A percentile compares a stretch with the other conserved stretches of the same genome.
These are phyloP conservation scores for Clathrus columnatus DNA, from an alignment of 768 basidiomycete species.

Conservation along the genomic window DNA sequence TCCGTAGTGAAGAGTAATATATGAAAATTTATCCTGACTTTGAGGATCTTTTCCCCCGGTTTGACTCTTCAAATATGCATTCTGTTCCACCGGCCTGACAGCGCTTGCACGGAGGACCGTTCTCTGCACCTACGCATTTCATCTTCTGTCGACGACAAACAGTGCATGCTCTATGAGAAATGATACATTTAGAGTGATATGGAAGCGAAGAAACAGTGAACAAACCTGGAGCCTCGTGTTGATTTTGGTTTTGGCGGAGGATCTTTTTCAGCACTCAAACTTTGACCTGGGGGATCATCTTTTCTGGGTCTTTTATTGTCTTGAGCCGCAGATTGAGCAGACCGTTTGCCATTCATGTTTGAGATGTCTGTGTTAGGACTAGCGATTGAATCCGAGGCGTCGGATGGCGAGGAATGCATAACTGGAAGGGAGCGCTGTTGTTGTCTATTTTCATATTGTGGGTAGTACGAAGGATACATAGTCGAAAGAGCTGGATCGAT, in stretches of 20 bases:
- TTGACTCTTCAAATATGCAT: constrained; percentile 95
- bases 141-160: constrained; percentile 89
- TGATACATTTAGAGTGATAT: constrained; percentile 3
- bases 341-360: constrained; percentile 58
- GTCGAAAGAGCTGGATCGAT: constrained; percentile 67
- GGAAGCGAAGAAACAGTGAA: constrained; percentile 8
- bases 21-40: constrained; percentile 42
- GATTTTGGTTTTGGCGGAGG: constrained; percentile 65
- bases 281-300: constrained; percentile 32
- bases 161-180: constrained; percentile 64
- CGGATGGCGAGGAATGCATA: constrained; percentile 68
- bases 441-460: constrained; percentile 37
- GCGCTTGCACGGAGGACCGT: constrained; percentile 87
- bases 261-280: constrained; percentile 50
- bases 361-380: constrained; percentile 60
- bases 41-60: constrained; percentile 83
- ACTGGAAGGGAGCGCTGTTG: constrained; percentile 23
- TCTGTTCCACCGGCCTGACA: constrained; percentile 74
- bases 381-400: constrained; percentile 67
- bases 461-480: constrained; percentile 51
- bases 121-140: constrained; percentile 88
- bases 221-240: constrained; percentile 76
- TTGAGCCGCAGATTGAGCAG: constrained; percentile 41
- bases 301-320: constrained; percentile 49
- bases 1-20: background rate